A percentile compares a stretch with the other conserved stretches of the same genome.
Conservation (phyloP, 2,329 filamentous ascomycete species). For the Metarhizium rileyi region DNA sequence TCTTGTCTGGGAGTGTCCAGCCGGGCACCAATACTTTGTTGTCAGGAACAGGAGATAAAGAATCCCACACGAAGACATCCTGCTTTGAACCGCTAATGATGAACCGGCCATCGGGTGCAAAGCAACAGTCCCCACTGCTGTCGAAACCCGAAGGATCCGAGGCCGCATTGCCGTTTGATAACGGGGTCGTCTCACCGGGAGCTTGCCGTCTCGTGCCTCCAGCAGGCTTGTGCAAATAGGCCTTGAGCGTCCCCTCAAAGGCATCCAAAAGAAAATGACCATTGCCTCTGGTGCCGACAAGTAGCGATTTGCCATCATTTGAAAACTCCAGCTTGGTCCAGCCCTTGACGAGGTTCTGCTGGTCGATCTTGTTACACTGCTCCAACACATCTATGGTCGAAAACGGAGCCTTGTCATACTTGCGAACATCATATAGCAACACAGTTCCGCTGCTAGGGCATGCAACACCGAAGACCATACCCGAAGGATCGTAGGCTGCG, state of each 20-base stretch:
- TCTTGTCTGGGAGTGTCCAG: slow-evolving; percentile 55
- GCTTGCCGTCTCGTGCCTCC: slow-evolving; percentile 43
- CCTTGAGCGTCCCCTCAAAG: slow-evolving; percentile 71
- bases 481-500: slow-evolving; percentile 84
- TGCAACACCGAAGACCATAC: slow-evolving; percentile 81
- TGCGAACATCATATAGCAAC: slow-evolving; percentile 84
- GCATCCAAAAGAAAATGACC: slow-evolving; percentile 93
- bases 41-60: slow-evolving; percentile 44
- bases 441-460: slow-evolving; percentile 71
- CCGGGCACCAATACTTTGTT: slow-evolving; percentile 53
- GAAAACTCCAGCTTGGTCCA: slow-evolving; percentile 95
- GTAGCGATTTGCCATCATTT: slow-evolving; percentile 83
- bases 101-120: slow-evolving; percentile 81
- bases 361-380: slow-evolving; percentile 35
- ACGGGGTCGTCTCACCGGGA: slow-evolving; percentile 37
- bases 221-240: slow-evolving; percentile 55
- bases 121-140: slow-evolving; percentile 71
- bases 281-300: slow-evolving; percentile 72
- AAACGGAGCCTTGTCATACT: slow-evolving; percentile 89
- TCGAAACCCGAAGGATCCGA: slow-evolving; percentile 32
- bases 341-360: slow-evolving; percentile 51
- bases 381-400: slow-evolving; percentile 71
- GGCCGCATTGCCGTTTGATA: slow-evolving; percentile 18
- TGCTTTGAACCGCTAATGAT: slow-evolving; percentile 69
- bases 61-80: slow-evolving; percentile 82